phyloP scores from a whole-genome alignment of 257 asterid species.

The Primulina tabacum region DNA sequence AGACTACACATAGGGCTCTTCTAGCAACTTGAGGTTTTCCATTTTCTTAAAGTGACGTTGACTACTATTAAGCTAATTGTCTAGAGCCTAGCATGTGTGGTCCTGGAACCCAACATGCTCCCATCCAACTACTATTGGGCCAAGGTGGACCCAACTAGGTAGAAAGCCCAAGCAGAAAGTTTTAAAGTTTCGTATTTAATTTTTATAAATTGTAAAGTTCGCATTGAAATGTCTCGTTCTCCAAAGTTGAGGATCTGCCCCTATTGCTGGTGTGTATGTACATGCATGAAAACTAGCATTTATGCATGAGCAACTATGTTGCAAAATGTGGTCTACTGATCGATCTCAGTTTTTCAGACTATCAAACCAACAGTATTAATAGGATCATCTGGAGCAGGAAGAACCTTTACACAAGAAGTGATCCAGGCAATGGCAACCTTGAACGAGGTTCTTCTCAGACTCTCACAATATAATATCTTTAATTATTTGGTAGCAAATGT shows the following conservation, averaged over 20 bases:
- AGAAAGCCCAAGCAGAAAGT: not conserved
- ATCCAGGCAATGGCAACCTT: slow-evolving; percentile 66
- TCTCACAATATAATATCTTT: not conserved
- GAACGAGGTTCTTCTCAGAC: slow-evolving; percentile 48
- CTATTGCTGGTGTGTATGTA: not conserved
- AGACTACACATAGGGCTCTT: too few relatives aligned
- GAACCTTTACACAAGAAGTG: slow-evolving; percentile 84
- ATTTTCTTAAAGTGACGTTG: not conserved
- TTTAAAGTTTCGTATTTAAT: not conserved
- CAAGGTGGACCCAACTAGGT: too few relatives aligned
- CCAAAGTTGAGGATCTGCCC: not conserved
- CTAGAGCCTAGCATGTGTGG: not conserved
- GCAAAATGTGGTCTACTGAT: slow-evolving; percentile 15
- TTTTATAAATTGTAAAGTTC: not conserved
- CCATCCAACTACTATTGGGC: too few relatives aligned
- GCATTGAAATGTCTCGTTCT: not conserved
- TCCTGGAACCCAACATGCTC: not conserved
- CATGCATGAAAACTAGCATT: not conserved
- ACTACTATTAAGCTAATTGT: too few relatives aligned
- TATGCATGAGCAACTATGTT: not conserved
- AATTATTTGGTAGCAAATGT: not conserved
- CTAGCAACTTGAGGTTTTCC: too few relatives aligned
- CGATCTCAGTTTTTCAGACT: slow-evolving; percentile 42
- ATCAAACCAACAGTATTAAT: slow-evolving; percentile 83
- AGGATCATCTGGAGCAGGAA: slow-evolving; percentile 95